Base-by-base conservation (phyloP, 1,284 basidiomycete genomes). In the Trichosporon sp. region DNA sequence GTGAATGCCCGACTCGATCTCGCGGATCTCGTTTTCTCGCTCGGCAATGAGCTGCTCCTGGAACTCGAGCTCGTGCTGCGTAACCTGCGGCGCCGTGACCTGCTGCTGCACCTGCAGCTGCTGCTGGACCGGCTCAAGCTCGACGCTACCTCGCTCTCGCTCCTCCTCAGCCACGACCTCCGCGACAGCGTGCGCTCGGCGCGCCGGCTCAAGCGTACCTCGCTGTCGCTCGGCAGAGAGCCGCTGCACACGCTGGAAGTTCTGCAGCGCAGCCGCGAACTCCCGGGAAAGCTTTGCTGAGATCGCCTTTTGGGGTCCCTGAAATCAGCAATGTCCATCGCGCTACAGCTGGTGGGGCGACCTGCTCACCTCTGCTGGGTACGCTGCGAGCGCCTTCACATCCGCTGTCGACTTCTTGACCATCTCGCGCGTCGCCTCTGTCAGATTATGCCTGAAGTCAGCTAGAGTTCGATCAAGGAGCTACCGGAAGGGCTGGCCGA, bases 1-100 rank as follows among this genome's bases (percentile, higher is more conserved):
- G 74, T 97, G 93, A 61, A 99, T 97, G 6, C 96, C 95, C 1
- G 87, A 89, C 81, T 99, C 96, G 66, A 99, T 99, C 76, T 98
- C 95, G 52, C 90, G 87, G 65, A 99, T 99, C 75, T 98, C 95
- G 0, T 84, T 84, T 78, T 99, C 95, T 19, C 96, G 90, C 78
- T 98, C 95, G 64, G 91, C 90, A 67, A 99, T 96, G 36, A 99
- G 82, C 11, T 92, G 91, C 74, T 99, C 95, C 77, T 99, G 96
- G 78, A 95, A 95, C 36, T 93, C 93, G 29, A 98, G 85, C 78
- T 99, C 95, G 69, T 92, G 89, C 0, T 91, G 89, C 0, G 91
- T 88, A 58, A 95, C 78, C 91, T 86, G 58, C 54, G 74, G 72
- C 31, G 65, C 67, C 46, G 74, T 78, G 27, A 67, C 67, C 65